These are phyloP conservation scores for Marasmius tenuissimus DNA, from an alignment of 1,284 basidiomycete species.

Conservation along the genomic window DNA sequence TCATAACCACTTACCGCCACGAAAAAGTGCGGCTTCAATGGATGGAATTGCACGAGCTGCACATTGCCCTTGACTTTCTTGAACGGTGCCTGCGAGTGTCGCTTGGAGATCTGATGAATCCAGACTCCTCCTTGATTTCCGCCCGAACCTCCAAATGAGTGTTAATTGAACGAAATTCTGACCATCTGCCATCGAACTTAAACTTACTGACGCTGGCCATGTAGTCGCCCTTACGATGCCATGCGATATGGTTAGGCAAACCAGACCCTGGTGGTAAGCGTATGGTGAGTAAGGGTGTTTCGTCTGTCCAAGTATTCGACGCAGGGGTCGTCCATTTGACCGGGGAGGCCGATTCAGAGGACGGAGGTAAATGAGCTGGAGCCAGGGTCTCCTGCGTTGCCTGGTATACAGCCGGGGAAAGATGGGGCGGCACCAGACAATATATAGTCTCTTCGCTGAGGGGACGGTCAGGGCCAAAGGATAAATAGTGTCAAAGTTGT, in stretches of 20 bases:
- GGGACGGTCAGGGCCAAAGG: conserved; percentile 11
- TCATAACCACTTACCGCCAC: conserved; percentile 73
- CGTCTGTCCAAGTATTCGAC: conserved; percentile 44
- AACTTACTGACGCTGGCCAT: conserved; percentile 86
- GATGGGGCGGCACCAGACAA: conserved; percentile 81
- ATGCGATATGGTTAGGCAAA: conserved; percentile 81
- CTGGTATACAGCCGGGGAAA: conserved; percentile 57
- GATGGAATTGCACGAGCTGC: conserved; percentile 94
- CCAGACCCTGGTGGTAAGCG: conserved; percentile 69
- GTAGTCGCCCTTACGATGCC: conserved; percentile 97
- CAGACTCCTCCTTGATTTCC: conserved; percentile 76
- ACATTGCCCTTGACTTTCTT: conserved; percentile 89
- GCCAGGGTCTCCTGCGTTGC: conserved; percentile 69
- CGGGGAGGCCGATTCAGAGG: conserved; percentile 56
- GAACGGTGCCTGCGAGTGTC: conserved; percentile 98
- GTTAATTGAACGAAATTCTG: conserved; percentile 6
- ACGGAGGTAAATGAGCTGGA: conserved; percentile 62
- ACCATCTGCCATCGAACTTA: conserved; percentile 1
- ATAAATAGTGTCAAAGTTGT: conserved; percentile 6
- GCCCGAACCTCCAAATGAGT: conserved; percentile 47
- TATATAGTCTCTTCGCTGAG: conserved; percentile 77
- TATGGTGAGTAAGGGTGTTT: conserved; percentile 59
- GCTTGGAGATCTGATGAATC: conserved; percentile 93
- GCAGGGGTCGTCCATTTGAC: conserved; percentile 67
- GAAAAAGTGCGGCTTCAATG: conserved; percentile 92